Base-by-base conservation (phyloP, 768 basidiomycete species). In the Lactifluus hygrophoroides region DNA sequence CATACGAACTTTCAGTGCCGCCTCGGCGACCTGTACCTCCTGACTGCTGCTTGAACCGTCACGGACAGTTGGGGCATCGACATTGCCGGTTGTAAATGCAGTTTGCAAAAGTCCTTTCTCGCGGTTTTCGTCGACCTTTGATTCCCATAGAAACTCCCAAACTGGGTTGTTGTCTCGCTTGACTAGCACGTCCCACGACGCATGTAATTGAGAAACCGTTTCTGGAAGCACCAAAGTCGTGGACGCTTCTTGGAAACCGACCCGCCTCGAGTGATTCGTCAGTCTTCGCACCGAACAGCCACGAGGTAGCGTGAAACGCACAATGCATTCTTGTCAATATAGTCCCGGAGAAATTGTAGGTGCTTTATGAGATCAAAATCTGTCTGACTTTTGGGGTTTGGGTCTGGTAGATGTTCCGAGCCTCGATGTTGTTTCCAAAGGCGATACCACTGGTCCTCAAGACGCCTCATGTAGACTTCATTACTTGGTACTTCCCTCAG, bases 241-340 rank as follows among this genome's bases (percentile, higher is more conserved):
- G 58, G 57, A 67, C 67, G 71, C 71, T 62, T 83, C 76, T 46
- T 76, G 73, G 64, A 83, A 82, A 17, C 84, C 85, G 56, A 86
- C 82, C 17, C 85, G 82, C 61, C 86, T 87, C 60, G n/a, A 30
- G 44, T 35, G 6, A 23, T 5, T 17, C 19, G 27, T 64, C 34
- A 64, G 51, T n/a, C 28, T 25, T 37, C 25, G 43, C 35, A 61
- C 30, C 21, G 25, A 21, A 47, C 34, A 13, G 21, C 17, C n/a
- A 23, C 25, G 35, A 56, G 13, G 30, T 51, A 27, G 37, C 44
- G 32, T n/a, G 8, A 35, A 2, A 80, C 91, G 72, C 66, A 94
- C 94, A 96, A 65, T 1, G 86, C 83, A 68, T 84, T 85, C 72
- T 96, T 96, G 68, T 94, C 90, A 30, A 96, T 76, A 65, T 90